Evolutionary conservation across 225 moss, liverwort and hornwort species (phyloP), one percentile per base, ranked within the genome.

Genomic region (Takakia lepidozioides): DNA sequence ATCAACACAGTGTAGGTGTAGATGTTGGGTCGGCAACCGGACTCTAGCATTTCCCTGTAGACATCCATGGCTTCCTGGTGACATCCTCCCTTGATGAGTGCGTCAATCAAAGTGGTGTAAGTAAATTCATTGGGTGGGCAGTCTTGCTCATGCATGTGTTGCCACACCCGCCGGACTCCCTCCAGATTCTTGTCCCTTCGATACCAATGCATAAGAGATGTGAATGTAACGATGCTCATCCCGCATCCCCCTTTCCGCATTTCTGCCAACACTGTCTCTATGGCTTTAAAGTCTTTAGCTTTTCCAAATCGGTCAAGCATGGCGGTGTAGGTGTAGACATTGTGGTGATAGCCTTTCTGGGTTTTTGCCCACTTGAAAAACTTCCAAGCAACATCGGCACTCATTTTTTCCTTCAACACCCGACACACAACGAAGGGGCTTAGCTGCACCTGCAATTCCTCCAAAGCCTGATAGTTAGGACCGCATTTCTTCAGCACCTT

Each of bases 341-440:
- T 68, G 51, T 86, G 75, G 34, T 59, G 63, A 34, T 35, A 59
- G 2, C 47, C 61, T 7, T 55, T 49, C 58, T 76, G 80, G 40
- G 68, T 64, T 29, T 65, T 27, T 43, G 90, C 86, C 90, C 90
- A 91, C 39, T 56, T 55, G 49, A 91, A 86, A 46, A 91, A 91
- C 38, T 63, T 72, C 57, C 74, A 72, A 36, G 80, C 70, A 0
- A 47, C 57, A 24, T 45, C 60, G 13, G 79, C 44, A 30, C 67
- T 70, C 17, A 59, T 52, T 25, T 66, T 46, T 34, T 29, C 60
- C 57, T 70, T 80, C 60, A 80, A 52, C 36, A 80, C 67, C 55
- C 66, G 55, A 37, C 70, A 70, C 29, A 80, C 46, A 35, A 70
- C 29, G 0, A 45, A 46, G 3, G 79, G 57, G 17, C 65, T 70